Percentiles rank a stretch among this genome's conserved stretches.
These are phyloP conservation scores for Ceratobasidium sp. DNA, from an alignment of 1,284 basidiomycete genomes.

Conservation along the genomic window DNA sequence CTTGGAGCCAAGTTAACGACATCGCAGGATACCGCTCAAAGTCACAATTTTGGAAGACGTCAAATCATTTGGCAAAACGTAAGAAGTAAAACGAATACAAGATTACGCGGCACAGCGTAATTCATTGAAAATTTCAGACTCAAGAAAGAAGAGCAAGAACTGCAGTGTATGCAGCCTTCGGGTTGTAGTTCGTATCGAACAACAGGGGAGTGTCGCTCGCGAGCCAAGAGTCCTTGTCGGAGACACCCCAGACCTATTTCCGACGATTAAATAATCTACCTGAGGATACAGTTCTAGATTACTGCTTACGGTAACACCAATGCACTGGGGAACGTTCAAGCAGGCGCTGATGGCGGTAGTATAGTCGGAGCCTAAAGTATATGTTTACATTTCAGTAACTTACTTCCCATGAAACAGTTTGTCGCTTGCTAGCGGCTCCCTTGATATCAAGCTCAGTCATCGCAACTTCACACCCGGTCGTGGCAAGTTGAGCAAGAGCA, in stretches of 20 bases:
- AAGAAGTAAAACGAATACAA: background rate
- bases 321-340: conserved; percentile 61
- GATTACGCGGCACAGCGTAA: too few relatives aligned
- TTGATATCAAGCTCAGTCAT: conserved; percentile 52
- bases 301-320: conserved; percentile 60
- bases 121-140: background rate
- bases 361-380: conserved; percentile 59
- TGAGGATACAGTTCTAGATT: background rate
- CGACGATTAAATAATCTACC: conserved; percentile 63
- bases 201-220: conserved; percentile 56
- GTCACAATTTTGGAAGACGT: too few relatives aligned
- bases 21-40: too few relatives aligned
- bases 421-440: conserved; percentile 5
- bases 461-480: conserved; percentile 49
- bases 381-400: background rate
- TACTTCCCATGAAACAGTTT: background rate
- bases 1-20: too few relatives aligned
- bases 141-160: conserved; percentile 55
- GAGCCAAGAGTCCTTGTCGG: conserved; percentile 54
- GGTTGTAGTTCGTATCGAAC: conserved; percentile 63
- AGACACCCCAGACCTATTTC: conserved; percentile 52
- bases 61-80: too few relatives aligned
- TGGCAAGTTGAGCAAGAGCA: conserved; percentile 47
- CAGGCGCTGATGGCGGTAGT: conserved; percentile 64
- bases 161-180: conserved; percentile 65